A percentile compares a stretch with the other conserved stretches of the same genome.
These are phyloP conservation scores for Syzygium syzygioides DNA, from an alignment of 441 rosid species.

Conservation along the genomic window DNA sequence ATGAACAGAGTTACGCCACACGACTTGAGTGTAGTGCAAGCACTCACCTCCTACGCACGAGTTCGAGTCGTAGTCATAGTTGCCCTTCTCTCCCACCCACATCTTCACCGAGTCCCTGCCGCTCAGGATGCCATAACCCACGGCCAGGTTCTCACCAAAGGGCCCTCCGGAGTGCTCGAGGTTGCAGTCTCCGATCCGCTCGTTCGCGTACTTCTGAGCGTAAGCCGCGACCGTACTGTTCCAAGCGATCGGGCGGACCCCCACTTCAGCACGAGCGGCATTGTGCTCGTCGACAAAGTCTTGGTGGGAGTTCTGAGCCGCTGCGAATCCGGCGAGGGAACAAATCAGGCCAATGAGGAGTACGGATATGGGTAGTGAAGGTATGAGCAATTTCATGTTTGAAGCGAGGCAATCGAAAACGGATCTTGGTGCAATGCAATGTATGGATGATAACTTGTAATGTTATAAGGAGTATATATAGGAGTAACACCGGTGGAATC, in stretches of 20 bases:
- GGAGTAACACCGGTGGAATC: neutral
- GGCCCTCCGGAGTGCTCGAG: slow-evolving; percentile 57
- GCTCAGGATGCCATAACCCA: slow-evolving; percentile 43
- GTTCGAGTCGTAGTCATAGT: slow-evolving; percentile 34
- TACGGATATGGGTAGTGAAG: neutral
- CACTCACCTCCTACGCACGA: slow-evolving; percentile 47
- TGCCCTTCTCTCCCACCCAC: slow-evolving; percentile 46
- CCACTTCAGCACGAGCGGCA: slow-evolving; percentile 35
- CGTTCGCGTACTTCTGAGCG: slow-evolving; percentile 33
- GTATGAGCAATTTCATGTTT: neutral
- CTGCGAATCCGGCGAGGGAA: neutral
- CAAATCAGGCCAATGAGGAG: neutral
- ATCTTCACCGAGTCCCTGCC: slow-evolving; percentile 43
- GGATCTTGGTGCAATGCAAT: neutral
- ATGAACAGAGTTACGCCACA: slow-evolving; percentile 44
- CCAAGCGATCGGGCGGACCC: slow-evolving; percentile 46
- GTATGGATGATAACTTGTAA: neutral
- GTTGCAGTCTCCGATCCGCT: slow-evolving; percentile 36
- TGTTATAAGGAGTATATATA: neutral
- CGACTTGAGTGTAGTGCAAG: slow-evolving; percentile 61
- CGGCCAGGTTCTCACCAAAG: slow-evolving; percentile 58
- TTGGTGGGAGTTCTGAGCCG: slow-evolving; percentile 17
- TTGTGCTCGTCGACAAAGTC: slow-evolving; percentile 35
- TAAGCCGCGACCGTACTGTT: slow-evolving; percentile 32
- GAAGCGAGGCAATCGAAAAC: neutral